Evolutionary conservation across 1,284 basidiomycete species (phyloP), one percentile per base, ranked within the genome.

Genomic region (Porodaedalea pini): DNA sequence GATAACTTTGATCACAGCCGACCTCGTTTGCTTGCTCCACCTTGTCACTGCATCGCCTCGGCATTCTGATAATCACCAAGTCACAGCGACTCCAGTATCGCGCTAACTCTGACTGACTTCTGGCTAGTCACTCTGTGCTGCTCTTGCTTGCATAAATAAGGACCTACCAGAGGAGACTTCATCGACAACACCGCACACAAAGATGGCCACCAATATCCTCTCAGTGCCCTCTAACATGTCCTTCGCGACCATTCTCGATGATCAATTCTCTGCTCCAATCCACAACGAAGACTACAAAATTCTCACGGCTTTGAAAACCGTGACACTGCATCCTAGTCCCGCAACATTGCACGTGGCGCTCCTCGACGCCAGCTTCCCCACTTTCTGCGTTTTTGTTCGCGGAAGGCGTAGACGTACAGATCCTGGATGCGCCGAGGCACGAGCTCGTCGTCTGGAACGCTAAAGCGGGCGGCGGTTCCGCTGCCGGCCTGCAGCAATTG

Each of bases 341-440:
- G 37, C 15, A 27, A 61, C 51, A 6, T 58, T 60, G 17, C 64
- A 64, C 57, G 32, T 64, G 27, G 34, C 63, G 13, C 29, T 63
- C 8, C 15, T 60, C 17, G 56, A 54, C 17, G 48, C 27, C 39
- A n/a, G 17, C 21, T 63, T 65, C 44, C 63, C 64, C 5, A n/a
- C 59, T 66, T 6, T 61, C 63, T 6, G 57, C 45, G 3, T 66
- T 59, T 45, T 60, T 66, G 11, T 29, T 37, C 19, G 51, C 60
- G 10, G 11, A 60, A 6, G 47, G 45, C 19, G 53, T 63, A 13
- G 37, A 44, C 5, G 23, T 51, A 8, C 49, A 60, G n/a, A 19
- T 57, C 19, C 40, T 56, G 19, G 57, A 59, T 43, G 54, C 58
- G 23, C 49, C 54, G 23, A 56, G 59, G 23, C 48, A 57, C 40